Evolutionary conservation across 805 yeast species (phyloP).

Genomic region (Candida takata): DNA sequence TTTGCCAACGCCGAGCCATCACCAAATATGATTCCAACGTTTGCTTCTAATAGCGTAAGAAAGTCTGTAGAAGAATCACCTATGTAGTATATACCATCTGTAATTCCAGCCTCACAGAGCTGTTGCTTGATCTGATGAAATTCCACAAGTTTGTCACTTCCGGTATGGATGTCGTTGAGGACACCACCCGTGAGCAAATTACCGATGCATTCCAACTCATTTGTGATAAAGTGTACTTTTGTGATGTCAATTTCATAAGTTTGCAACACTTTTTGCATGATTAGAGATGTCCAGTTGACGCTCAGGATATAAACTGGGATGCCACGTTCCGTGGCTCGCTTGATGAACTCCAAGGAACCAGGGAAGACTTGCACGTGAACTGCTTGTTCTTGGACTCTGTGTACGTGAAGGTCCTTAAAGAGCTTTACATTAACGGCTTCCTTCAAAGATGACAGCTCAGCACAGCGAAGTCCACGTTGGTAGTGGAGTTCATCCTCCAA

Average conservation of each 20-base stretch:
- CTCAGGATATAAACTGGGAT: constrained; percentile 43
- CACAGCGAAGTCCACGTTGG: constrained; percentile 36
- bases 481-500: constrained; percentile 37
- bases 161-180: constrained; percentile 9
- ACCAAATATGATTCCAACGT: constrained; percentile 38
- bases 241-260: constrained; percentile 18
- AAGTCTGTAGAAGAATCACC: constrained; percentile 64
- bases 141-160: constrained; percentile 36
- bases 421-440: constrained; percentile 32
- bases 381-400: constrained; percentile 30
- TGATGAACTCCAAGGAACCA: constrained; percentile 25
- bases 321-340: constrained; percentile 1
- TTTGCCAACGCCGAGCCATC: constrained; percentile 30
- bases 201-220: constrained; percentile 40
- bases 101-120: constrained; percentile 8
- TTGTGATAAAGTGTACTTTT: constrained; percentile 33
- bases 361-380: constrained; percentile 29
- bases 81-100: constrained; percentile 34
- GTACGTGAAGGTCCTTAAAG: constrained; percentile 35
- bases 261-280: constrained; percentile 32
- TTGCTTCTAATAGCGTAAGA: constrained; percentile 40
- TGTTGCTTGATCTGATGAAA: constrained; percentile 18
- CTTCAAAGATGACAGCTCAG: constrained; percentile 43
- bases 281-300: constrained; percentile 52
- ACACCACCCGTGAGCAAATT: constrained; percentile 24